Base-by-base conservation (phyloP, 495 filamentous ascomycete genomes). In the Letharia columbiana region DNA sequence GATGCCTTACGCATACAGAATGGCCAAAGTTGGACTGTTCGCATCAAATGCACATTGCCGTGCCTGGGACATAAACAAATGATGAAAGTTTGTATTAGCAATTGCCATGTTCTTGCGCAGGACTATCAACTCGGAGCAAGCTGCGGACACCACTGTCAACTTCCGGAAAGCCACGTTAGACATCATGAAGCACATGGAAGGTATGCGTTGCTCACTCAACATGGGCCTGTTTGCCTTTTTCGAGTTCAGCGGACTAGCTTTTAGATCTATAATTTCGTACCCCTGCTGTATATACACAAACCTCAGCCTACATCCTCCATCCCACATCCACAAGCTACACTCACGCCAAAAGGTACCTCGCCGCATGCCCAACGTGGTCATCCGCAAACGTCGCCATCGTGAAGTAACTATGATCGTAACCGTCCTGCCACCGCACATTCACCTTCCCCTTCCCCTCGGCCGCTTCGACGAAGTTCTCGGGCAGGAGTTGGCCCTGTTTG, bases 331-430 rank as follows among this genome's bases (percentile, higher is more conserved):
- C 45, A n/a, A n/a, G 18, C 18, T 20, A n/a, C 6, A 62, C 64
- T 66, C 56, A 66, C 64, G 47, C 58, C 64, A 83, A 75, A 52
- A 96, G 76, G 77, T 91, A 85, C 82, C 91, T 94, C 49, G 94
- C 92, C 64, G 91, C 91, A 75, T 94, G 91, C 63, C 88, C 86
- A 61, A 98, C 82, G 80, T 98, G 94, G 69, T 98, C 92, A 70
- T 88, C 87, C 60, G 89, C 82, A 77, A 98, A 98, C 15, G 81
- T 84, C 40, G 93, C 85, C 79, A 98, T 93, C 71, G 94, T 96
- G 76, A 83, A 97, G 75, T 98, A 98, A 63, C 91, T 95, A 75
- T 98, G 94, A 76, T 98, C 95, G 74, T 98, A 98, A 61, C 86
- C 92, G 73, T 91, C 72, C 78, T 96, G 93, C 80, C 92, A 94